Percentiles rank a stretch among this genome's conserved stretches.
Evolutionary conservation across 176 grass and related monocot genomes (phyloP).

Genomic region (Oryza brachyantha): DNA sequence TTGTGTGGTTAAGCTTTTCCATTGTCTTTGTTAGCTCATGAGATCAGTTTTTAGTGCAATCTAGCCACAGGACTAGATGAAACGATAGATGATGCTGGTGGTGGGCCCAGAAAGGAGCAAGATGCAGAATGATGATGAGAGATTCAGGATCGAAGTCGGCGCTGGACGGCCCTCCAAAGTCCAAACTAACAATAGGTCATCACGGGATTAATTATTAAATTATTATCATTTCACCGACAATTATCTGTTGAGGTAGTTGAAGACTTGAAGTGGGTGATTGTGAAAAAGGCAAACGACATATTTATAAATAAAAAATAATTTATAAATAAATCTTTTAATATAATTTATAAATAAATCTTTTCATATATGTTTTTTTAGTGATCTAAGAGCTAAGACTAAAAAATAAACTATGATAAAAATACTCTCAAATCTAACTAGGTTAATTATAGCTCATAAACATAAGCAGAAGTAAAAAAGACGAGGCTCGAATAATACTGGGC

Average conservation of each 20-base stretch:
- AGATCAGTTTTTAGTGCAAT: background rate
- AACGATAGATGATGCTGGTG: slow-evolving; percentile 11
- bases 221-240: background rate
- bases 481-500: no score
- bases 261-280: no score
- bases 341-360: no score
- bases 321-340: no score
- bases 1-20: slow-evolving; percentile 13
- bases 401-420: no score
- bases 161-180: slow-evolving; percentile 26
- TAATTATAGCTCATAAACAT: no score
- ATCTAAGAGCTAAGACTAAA: no score
- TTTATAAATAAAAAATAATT: no score
- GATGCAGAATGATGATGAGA: background rate
- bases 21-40: background rate
- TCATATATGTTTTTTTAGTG: no score
- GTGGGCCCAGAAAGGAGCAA: background rate
- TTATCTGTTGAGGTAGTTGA: background rate
- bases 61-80: slow-evolving; percentile 31
- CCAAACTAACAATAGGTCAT: slow-evolving; percentile 6
- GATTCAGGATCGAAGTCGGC: slow-evolving; percentile 27
- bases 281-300: no score
- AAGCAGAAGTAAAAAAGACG: no score
- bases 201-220: background rate
- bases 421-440: no score